phyloP scores from a whole-genome alignment of 139 green algal species.

The Coccomyxa sp. region DNA sequence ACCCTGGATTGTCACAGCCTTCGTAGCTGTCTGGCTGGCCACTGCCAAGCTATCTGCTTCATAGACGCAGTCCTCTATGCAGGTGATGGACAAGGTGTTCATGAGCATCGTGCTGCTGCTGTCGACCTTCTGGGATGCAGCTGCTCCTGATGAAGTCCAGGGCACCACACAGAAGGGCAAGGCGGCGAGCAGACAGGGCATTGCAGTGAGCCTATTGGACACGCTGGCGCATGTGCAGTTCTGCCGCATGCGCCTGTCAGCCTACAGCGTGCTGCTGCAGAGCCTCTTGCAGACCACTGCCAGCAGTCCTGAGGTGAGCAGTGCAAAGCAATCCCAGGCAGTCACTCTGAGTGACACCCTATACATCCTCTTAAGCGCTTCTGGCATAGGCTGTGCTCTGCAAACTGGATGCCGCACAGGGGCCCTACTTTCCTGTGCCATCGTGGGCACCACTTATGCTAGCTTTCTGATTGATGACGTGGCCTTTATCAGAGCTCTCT shows the following conservation, averaged over 20 bases:
- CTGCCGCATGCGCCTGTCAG: constrained; percentile 19
- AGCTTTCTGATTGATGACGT: no score
- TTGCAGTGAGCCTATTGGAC: constrained; percentile 11
- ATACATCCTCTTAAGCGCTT: not conserved
- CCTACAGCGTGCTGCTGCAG: constrained; percentile 24
- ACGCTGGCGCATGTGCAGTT: constrained; percentile 34
- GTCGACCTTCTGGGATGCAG: constrained; percentile 8
- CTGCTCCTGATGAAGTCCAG: not conserved
- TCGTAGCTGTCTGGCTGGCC: no score
- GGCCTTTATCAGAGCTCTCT: no score
- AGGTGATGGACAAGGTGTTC: constrained; percentile 21
- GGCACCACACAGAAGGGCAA: not conserved
- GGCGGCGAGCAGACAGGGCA: not conserved
- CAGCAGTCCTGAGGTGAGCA: not conserved
- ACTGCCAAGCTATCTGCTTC: no score
- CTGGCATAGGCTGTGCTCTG: not conserved
- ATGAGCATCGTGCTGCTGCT: constrained; percentile 11
- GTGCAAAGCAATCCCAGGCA: not conserved
- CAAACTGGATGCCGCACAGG: not conserved
- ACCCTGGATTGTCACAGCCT: no score
- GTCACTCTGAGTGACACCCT: not conserved
- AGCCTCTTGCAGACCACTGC: constrained; percentile 11
- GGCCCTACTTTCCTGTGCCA: no score
- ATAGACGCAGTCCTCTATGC: no score
- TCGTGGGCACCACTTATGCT: no score